Evolutionary conservation across 1,284 basidiomycete genomes (phyloP), one percentile per base, ranked within the genome.

Genomic region (Kwoniella shivajii): DNA sequence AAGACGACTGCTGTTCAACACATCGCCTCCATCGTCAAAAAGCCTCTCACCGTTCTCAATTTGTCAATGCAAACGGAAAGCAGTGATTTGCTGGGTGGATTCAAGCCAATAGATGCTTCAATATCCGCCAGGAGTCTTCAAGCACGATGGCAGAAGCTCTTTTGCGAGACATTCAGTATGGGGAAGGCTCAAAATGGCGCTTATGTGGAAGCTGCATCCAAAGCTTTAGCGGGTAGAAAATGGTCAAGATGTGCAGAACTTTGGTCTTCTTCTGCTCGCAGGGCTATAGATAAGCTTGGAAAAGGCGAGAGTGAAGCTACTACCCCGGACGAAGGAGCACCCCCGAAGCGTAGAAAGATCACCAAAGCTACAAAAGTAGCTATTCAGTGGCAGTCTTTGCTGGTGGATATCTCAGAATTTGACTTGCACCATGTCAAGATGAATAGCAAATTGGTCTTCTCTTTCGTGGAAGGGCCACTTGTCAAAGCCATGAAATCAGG

Each of bases 21-120:
- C 66, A 83, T 99, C 22, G 90, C 96, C 18, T 83, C 86, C 4
- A 78, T 90, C n/a, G 82, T 96, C 29, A 84, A 84, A 16, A 85
- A 86, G 34, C 86, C 88, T 0, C 82, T 99, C 39, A 84, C 92
- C 39, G 92, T 92, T 0, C 84, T 99, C 62, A 99, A 99, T 72
- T 77, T 99, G 69, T 96, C 92, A 1, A 94, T 96, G 69, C 96
- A 99, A 78, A 97, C 94, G 1, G 96, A 99, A 75, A 89, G 92
- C 3, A 88, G 90, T 3, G 96, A 99, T 76, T 80, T 99, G 16
- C 81, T 99, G 2, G 96, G 96, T 27, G 94, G 95, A 0, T 95
- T 96, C 79, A 94, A 94, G 73, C 96, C 96, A 10, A 82, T 99
- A 1, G 93, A 99, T 74, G 85, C 89, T 2, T 84, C 87, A 39